Base-by-base conservation (phyloP, 2,329 filamentous ascomycete genomes). In the Parastagonospora nodorum region DNA sequence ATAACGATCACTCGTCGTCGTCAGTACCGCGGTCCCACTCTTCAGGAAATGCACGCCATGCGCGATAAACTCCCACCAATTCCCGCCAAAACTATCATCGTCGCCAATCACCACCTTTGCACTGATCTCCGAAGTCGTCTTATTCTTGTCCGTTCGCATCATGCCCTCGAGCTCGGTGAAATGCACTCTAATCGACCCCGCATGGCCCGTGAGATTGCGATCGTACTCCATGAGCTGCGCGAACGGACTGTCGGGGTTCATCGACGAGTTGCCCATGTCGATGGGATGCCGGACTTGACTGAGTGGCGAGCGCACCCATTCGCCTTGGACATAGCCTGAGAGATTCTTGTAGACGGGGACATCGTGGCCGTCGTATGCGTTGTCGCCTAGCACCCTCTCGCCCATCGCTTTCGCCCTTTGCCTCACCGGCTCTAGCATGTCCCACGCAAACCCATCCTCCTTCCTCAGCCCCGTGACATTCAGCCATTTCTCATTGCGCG, bases 1-100 rank as follows among this genome's bases (percentile, higher is more conserved):
- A 66, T 94, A 82, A 36, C 74, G 97, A 68, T 96, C 89, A 72
- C 92, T 97, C 41, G 92, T 93, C 0, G 93, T 97, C 1, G 88
- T 90, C 68, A 97, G 77, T 31, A 97, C 77, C 42, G 94, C 84
- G 11, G 86, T 84, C 1, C 94, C 94, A 55, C 88, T 84, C n/a
- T 83, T 82, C 32, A 88, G 86, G 80, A 92, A 95, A 76, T 97
- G 93, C 4, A 95, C 82, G 3, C 94, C 94, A 73, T 91, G 87
- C 42, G 96, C 76, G 44, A 84, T 82, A 75, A 95, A 85, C 60
- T 92, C 88, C 86, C 89, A 92, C 60, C 85, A 89, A 66, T 87
- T 87, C 5, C 88, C 88, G 1, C 70, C 70, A 53, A 84, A 80
- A 60, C 83, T 84, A 48, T 84, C 81, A 36, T 84, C 80, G 63